Base-by-base conservation (phyloP, 805 yeast species). In the Saccharomycopsis sp. region DNA sequence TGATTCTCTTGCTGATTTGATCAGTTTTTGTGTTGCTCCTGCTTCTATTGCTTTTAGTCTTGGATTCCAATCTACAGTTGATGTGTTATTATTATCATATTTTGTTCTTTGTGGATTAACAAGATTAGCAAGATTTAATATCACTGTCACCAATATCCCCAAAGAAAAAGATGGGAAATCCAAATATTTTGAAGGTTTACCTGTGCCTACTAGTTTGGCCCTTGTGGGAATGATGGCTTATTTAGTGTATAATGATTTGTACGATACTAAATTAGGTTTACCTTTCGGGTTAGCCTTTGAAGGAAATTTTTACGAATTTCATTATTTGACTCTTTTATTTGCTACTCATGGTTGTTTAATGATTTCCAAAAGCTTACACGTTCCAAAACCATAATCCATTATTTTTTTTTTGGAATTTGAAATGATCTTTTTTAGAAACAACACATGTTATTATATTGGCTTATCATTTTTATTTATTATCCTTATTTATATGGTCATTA, bases 21-120 rank as follows among this genome's bases (percentile, higher is more conserved):
- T 89, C 28, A 84, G 95, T 10, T 92, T 92, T 58, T 94, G 96
- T 47, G 95, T 89, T 26, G 88, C 95, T 2, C 98, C 98, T 2
- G 95, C 96, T 3, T 70, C 86, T 13, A 79, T 85, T 58, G 98
- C 94, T 3, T 92, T 87, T 59, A 76, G 88, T 34, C 74, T 88
- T 55, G 98, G 98, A 3, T 75, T 88, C 57, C 84, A 84, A 54
- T 66, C 95, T 4, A 81, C 94, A 0, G 56, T 78, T 13, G 98
- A 92, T 57, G 82, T 79, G 3, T 65, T 85, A 44, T 56, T 83
- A 18, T 70, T 92, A 46, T 70, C 85, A 2, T 83, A 74, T 59
- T 87, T 94, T 68, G 95, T 89, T 1, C 69, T 89, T 40, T 88
- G 97, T 62, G 97, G 97, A 0, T 70, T 92, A 52, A 79, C 95